Evolutionary conservation across 73 alveolate genomes (phyloP), one percentile per base, ranked within the genome.

Genomic region (Paraurostyla sp.): DNA sequence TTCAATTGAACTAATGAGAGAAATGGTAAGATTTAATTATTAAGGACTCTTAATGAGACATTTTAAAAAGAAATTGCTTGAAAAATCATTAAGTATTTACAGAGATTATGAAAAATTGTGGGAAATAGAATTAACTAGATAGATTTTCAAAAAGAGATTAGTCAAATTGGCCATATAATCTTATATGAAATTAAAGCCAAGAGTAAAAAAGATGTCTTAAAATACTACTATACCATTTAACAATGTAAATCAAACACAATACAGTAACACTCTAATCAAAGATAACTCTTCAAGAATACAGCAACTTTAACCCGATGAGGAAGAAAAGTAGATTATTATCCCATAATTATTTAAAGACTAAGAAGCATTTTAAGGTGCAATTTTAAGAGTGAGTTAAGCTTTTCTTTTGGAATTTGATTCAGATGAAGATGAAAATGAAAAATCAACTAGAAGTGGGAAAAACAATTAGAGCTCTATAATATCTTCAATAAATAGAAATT

Each of bases 371-470:
- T n/a, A n/a, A n/a, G n/a, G n/a, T n/a, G n/a, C n/a, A 29, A 29
- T 60, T 7, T 29, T 60, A 4, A 60, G 32, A 60, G 78, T 60
- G 3, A 33, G 52, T 7, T 60, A 60, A 60, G 78, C 78, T 16
- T 60, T 60, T 23, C 23, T 60, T 9, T 7, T 60, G 45, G 78
- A 60, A 60, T 60, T 29, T 60, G 78, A 60, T 13, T 60, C 78
- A 3, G 78, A 60, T 60, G 78, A 60, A 27, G 78, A 52, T 18
- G 69, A 52, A 18, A 52, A 52, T 18, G 13, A 60, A 23, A 50
- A 30, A 6, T 60, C 78, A 60, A 60, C 78, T 30, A 29, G 32
- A 23, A 29, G 9, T 7, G 78, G 23, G 4, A 52, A 52, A 52
- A 52, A 52, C 30, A 52, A 52, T 52, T 18, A 52, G 69, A 52